Base-by-base conservation (phyloP, 164 flowering plant genomes). In the Cinnamomum micranthum region DNA sequence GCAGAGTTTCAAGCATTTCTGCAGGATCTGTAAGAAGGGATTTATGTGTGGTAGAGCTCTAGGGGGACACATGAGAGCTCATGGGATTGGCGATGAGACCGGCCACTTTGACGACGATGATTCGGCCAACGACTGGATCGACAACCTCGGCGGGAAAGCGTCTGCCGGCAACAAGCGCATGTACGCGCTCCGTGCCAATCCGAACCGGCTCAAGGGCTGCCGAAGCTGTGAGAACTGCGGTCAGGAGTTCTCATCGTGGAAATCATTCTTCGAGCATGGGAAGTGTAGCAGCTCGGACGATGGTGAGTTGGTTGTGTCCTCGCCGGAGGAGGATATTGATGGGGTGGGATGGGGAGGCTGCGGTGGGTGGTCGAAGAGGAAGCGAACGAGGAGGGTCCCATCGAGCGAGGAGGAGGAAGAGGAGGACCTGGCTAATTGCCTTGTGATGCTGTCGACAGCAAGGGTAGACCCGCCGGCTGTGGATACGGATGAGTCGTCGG, bases 61-160 rank as follows among this genome's bases (percentile, higher is more conserved):
- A 0, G 99, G 99, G 1, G 99, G 99, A 13, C 99, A 95, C 83
- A 95, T 93, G 99, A 85, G 98, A 79, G 97, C 98, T 5, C 99
- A 95, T 77, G 99, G 99, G 2, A 91, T 93, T 2, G 95, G 92
- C 3, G 98, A 87, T 35, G 96, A 91, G 65, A 70, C 51, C 17
- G 89, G 82, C 1, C 81, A 78, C 50, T 59, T 83, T 0, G 94
- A 92, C 14, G 94, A 92, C 17, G 95, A 87, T 0, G 95, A 93
- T 47, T 52, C 25, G 5, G 72, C 35, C 74, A 1, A 80, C 25
- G 83, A 87, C 70, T 88, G 92, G 93, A 94, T 87, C 15, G 91
- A 87, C 28, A 85, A 82, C 65, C 41, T 76, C 11, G 87, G 84
- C 80, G 67, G 19, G 41, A 70, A 69, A 20, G 79, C 73, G 1